Percentiles rank a stretch among this genome's conserved stretches.
These are phyloP conservation scores for Raphanus hybrid DNA, from an alignment of 441 rosid genomes.

Conservation along the genomic window DNA sequence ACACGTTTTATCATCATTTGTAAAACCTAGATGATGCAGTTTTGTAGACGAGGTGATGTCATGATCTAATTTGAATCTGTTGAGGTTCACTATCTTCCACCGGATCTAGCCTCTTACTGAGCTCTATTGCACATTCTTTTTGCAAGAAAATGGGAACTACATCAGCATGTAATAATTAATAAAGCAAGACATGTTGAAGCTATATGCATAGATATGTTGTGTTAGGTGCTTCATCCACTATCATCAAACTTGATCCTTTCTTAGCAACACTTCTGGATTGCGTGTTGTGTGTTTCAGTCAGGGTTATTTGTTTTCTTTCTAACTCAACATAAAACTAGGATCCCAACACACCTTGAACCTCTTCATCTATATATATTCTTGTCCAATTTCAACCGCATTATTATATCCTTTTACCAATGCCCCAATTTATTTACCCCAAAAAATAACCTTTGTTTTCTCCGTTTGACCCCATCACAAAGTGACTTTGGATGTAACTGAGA, in stretches of 20 bases:
- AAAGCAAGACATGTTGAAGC: not conserved
- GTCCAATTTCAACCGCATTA: slow-evolving; percentile 1
- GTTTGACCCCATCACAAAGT: not conserved
- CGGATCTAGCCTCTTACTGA: not conserved
- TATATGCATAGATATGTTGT: slow-evolving; percentile 12
- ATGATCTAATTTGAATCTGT: too few species aligned
- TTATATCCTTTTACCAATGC: not conserved
- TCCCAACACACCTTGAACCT: slow-evolving; percentile 6
- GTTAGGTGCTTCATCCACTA: slow-evolving; percentile 33
- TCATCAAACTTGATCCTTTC: slow-evolving; percentile 6
- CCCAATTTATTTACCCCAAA: not conserved
- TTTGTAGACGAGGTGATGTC: not conserved
- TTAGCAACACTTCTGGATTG: slow-evolving; percentile 19
- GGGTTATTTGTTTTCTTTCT: slow-evolving; percentile 20
- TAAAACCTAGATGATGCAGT: slow-evolving; percentile 24
- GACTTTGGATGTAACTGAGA: too few species aligned
- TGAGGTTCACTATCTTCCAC: too few species aligned
- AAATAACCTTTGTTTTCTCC: not conserved
- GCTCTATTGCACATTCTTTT: not conserved
- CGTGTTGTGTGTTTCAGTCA: slow-evolving; percentile 20
- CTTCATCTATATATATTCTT: not conserved
- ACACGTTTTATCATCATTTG: not conserved
- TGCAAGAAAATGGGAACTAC: not conserved
- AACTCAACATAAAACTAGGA: not conserved
- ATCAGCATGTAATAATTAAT: not conserved